Base-by-base conservation (phyloP, 805 yeast genomes). In the Komagataella populi region DNA sequence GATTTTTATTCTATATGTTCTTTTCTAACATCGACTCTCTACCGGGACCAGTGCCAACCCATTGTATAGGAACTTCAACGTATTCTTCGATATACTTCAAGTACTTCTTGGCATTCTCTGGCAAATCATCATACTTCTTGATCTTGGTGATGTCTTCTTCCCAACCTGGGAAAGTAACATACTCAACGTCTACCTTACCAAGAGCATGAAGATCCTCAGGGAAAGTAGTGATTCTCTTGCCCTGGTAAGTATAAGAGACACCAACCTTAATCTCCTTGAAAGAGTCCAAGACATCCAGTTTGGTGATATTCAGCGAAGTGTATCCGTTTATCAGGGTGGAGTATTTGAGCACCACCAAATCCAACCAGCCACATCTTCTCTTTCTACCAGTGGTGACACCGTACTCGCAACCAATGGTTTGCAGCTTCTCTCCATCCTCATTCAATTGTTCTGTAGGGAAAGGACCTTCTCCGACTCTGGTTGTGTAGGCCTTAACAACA, bases 311-410 rank as follows among this genome's bases (percentile, higher is more conserved):
- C 65, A 93, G 74, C 50, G 85, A 77, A 48, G 99, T 93, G 78
- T 91, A 93, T 52, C 99, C 99, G 65, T 93, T 93, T 68, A 93
- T 87, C 65, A 83, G 69, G 53, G 89, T 81, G 44, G 97, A 88
- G 72, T 93, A 91, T 68, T 85, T 87, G 68, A 93, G 73, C 23
- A 93, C 96, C 22, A 93, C 98, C 60, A 93, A 74, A 70, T 93
- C 99, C 64, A 93, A 81, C 99, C 99, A 93, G 53, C 99, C 99
- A 69, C 99, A 93, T 72, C 99, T 83, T 76, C 99, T 86, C 78
- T 90, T 89, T 73, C 99, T 84, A 59, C 99, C 99, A 44, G 99
- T 93, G 56, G 99, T 93, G 59, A 93, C 99, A 70, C 99, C 99
- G 62, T 66, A 87, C 71, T 93, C 99, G 53, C 90, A 96, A 62